These are phyloP conservation scores for Canariomyces notabilis DNA, from an alignment of 2,329 filamentous ascomycete species.

Conservation along the genomic window DNA sequence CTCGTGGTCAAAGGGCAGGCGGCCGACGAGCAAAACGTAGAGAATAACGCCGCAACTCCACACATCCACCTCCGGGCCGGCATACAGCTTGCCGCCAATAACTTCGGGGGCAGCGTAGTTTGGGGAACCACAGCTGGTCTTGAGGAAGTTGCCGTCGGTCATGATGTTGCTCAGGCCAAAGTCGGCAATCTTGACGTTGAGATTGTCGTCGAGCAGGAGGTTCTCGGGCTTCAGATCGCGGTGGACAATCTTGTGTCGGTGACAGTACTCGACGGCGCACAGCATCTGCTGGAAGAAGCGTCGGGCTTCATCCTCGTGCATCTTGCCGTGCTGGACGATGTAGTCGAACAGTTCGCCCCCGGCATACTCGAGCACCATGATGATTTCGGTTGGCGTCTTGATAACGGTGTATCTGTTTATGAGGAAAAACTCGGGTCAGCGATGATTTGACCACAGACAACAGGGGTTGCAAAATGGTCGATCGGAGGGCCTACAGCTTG, in stretches of 20 bases:
- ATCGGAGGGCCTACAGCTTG: conserved; percentile 67
- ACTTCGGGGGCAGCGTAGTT: conserved; percentile 98
- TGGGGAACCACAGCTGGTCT: conserved; percentile 95
- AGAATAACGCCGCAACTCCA: conserved; percentile 96
- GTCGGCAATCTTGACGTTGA: conserved; percentile 99
- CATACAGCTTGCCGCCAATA: conserved; percentile 95
- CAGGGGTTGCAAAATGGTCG: no score
- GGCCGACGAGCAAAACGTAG: conserved; percentile 74
- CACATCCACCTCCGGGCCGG: conserved; percentile 94
- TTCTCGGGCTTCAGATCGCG: conserved; percentile 98
- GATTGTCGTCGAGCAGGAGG: conserved; percentile 84
- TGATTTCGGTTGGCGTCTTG: conserved; percentile 88
- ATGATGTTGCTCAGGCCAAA: conserved; percentile 99
- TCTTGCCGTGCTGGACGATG: conserved; percentile 87
- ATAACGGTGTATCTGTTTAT: conserved; percentile 80
- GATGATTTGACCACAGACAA: not conserved
- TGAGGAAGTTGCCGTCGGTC: conserved; percentile 98
- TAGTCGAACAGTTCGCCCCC: conserved; percentile 97
- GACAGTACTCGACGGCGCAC: conserved; percentile 97
- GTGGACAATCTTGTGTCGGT: conserved; percentile 97
- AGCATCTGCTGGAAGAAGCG: conserved; percentile 99
- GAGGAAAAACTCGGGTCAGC: not conserved
- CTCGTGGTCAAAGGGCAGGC: conserved; percentile 94
- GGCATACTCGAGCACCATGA: conserved; percentile 98
- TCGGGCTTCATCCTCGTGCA: conserved; percentile 86